A percentile compares a stretch with the other conserved stretches of the same genome.
Conservation (phyloP, 2,329 filamentous ascomycete genomes). For the Colletotrichum aenigma region DNA sequence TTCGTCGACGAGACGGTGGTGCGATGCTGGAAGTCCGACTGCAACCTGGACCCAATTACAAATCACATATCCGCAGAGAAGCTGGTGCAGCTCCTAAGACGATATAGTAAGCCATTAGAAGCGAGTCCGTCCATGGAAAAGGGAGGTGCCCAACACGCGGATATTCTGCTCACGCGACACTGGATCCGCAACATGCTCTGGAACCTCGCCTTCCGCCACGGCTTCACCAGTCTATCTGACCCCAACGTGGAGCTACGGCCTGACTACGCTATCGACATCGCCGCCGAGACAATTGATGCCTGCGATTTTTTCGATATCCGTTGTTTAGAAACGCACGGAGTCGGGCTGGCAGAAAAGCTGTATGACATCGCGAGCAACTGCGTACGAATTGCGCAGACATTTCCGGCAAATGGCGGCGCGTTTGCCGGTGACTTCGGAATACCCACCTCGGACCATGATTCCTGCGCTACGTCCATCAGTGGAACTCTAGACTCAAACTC, state of each 20-base stretch:
- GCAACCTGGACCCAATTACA: background rate
- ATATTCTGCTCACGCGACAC: background rate
- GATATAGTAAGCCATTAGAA: background rate
- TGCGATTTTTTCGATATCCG: background rate
- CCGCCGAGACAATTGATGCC: background rate
- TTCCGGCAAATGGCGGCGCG: background rate
- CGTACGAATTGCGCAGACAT: background rate
- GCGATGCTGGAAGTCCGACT: background rate
- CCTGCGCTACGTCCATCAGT: background rate
- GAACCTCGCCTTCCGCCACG: background rate
- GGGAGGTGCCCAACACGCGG: background rate
- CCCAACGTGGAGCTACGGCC: background rate
- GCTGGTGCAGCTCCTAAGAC: background rate
- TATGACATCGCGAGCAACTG: background rate
- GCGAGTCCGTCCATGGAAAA: background rate
- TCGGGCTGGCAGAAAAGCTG: background rate
- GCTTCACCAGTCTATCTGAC: background rate
- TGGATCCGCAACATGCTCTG: background rate
- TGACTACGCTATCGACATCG: background rate
- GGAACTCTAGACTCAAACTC: background rate
- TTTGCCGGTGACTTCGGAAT: background rate
- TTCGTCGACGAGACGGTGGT: background rate
- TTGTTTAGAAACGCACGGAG: background rate
- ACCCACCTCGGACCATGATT: background rate
- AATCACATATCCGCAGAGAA: background rate